A percentile compares a stretch with the other conserved stretches of the same genome.
phyloP scores from a whole-genome alignment of 345 rosid species.

The Eucalyptus leucophloia region DNA sequence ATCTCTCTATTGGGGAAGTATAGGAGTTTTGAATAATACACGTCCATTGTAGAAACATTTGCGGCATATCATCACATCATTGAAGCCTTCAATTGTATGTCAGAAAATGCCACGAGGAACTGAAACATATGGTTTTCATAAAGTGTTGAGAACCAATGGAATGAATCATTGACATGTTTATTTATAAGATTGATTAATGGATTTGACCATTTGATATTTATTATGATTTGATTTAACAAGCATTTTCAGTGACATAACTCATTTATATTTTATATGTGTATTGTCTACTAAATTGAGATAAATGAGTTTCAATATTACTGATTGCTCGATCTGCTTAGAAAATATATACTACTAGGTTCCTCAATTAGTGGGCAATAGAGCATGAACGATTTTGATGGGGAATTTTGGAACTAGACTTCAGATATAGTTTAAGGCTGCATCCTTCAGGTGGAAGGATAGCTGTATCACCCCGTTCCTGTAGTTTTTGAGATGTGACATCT shows the following conservation, averaged over 20 bases:
- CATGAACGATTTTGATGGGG: too few species aligned
- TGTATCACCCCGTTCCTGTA: fast-evolving
- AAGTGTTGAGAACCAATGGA: background rate
- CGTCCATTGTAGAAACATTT: background rate
- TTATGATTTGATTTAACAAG: too few species aligned
- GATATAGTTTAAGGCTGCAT: fast-evolving
- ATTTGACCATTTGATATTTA: too few species aligned
- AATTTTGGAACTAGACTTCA: too few species aligned
- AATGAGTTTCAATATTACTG: too few species aligned
- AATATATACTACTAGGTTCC: fast-evolving
- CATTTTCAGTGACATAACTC: too few species aligned
- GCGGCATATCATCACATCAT: background rate
- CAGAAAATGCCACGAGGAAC: background rate
- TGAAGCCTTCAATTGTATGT: background rate
- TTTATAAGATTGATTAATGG: too few species aligned
- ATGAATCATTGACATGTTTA: too few species aligned
- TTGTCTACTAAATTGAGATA: too few species aligned
- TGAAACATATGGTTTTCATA: background rate
- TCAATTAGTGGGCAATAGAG: too few species aligned
- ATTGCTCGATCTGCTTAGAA: fast-evolving
- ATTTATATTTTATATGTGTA: too few species aligned
- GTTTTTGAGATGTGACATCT: too few species aligned
- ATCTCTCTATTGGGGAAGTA: background rate
- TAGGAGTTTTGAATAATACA: background rate
- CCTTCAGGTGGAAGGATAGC: fast-evolving